These are phyloP conservation scores for Linnemannia elongata DNA, from an alignment of 192 early-diverging fungal species.

Conservation along the genomic window DNA sequence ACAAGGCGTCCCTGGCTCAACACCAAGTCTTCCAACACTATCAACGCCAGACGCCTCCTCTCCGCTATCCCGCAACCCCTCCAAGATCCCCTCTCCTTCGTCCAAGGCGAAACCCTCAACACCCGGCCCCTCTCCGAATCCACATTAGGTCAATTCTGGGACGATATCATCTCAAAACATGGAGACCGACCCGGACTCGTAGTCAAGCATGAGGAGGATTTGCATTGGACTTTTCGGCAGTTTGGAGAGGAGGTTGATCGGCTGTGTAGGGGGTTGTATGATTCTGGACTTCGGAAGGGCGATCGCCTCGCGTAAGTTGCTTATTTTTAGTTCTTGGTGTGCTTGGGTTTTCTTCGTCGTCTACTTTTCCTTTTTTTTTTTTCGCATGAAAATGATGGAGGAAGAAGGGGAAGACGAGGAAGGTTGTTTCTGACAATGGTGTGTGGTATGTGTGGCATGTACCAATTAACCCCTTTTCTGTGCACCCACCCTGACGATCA, in stretches of 20 bases:
- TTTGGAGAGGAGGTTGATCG: conserved; percentile 59
- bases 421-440: too few species aligned
- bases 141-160: conserved; percentile 59
- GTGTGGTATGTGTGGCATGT: not conserved
- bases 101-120: conserved; percentile 31
- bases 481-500: not conserved
- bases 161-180: conserved; percentile 34
- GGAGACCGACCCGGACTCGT: conserved; percentile 58
- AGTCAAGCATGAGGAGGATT: conserved; percentile 59
- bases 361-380: not conserved
- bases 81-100: conserved; percentile 28
- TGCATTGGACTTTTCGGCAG: conserved; percentile 59
- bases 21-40: not conserved
- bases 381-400: too few species aligned
- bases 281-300: conserved; percentile 60
- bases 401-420: too few species aligned
- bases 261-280: conserved; percentile 58
- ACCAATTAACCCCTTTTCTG: not conserved
- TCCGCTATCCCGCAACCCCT: not conserved
- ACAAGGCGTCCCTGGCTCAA: not conserved
- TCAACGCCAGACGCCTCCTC: not conserved
- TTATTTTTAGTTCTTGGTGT: not conserved
- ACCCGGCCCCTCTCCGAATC: conserved; percentile 49
- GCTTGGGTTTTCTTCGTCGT: not conserved
- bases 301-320: conserved; percentile 59